Percentiles rank a stretch among this genome's conserved stretches.
Conservation (phyloP, 345 rosid species). For the Pistacia atlantica region DNA sequence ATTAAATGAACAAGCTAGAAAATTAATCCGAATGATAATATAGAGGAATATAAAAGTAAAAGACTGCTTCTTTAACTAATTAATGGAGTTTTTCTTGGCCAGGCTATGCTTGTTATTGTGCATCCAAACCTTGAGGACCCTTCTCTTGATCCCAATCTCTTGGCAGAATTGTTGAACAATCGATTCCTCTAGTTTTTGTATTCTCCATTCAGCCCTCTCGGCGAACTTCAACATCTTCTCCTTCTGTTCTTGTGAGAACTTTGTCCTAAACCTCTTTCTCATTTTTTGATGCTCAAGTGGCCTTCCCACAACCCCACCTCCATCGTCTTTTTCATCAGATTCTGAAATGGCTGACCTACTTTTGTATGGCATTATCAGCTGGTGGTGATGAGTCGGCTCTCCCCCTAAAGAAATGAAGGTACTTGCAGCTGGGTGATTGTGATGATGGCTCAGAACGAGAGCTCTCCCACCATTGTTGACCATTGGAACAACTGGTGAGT, state of each 20-base stretch:
- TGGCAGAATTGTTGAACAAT: conserved; percentile 56
- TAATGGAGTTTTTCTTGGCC: conserved; percentile 18
- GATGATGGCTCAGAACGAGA: conserved; percentile 11
- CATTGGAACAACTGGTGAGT: background rate
- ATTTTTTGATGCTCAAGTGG: conserved; percentile 24
- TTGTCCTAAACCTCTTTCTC: conserved; percentile 67
- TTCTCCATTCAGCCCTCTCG: conserved; percentile 56
- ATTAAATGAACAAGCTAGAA: background rate
- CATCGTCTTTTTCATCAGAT: conserved; percentile 41
- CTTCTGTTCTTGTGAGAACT: conserved; percentile 67
- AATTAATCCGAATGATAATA: background rate
- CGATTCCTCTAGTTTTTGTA: conserved; percentile 53
- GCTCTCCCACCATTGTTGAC: conserved; percentile 20
- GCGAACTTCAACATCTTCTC: conserved; percentile 66
- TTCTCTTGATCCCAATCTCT: conserved; percentile 53
- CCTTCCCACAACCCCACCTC: conserved; percentile 13
- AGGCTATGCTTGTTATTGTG: conserved; percentile 62
- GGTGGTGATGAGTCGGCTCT: conserved; percentile 14
- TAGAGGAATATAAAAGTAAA: background rate
- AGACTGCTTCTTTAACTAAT: background rate
- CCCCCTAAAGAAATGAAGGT: conserved; percentile 8
- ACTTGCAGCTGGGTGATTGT: conserved; percentile 7
- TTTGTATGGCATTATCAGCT: conserved; percentile 16
- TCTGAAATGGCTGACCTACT: conserved; percentile 33
- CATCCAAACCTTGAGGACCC: conserved; percentile 81